Evolutionary conservation across 73 alveolate species (phyloP).

Genomic region (Tetrahymena thermophila): DNA sequence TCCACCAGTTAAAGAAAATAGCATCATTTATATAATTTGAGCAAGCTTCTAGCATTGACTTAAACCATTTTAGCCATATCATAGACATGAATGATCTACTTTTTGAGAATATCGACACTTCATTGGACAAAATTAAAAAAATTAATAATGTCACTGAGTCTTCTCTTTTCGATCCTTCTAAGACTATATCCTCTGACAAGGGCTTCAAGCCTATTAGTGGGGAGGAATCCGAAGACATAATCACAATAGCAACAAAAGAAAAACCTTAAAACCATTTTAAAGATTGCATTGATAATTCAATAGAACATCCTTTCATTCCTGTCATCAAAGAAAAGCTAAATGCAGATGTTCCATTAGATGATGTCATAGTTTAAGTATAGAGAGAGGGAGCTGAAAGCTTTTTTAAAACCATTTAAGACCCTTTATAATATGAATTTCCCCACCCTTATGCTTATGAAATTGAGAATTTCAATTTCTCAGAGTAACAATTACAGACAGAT

Average conservation of each 20-base stretch:
- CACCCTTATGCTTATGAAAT: slow-evolving; percentile 38
- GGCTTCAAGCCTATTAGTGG: neutral
- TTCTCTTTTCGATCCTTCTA: neutral
- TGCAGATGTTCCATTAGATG: slow-evolving; percentile 27
- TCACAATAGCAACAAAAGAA: neutral
- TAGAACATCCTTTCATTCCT: slow-evolving; percentile 20
- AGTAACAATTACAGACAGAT: neutral
- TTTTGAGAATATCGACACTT: neutral
- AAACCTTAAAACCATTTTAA: slow-evolving; percentile 20
- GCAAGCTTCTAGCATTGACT: neutral
- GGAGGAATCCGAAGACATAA: neutral
- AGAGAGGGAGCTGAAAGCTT: neutral
- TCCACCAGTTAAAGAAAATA: neutral
- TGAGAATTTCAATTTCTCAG: neutral
- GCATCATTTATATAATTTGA: neutral
- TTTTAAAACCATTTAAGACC: neutral
- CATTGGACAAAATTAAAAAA: neutral
- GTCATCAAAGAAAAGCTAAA: slow-evolving; percentile 4
- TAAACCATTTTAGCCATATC: neutral
- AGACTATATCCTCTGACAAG: neutral
- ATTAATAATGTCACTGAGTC: neutral
- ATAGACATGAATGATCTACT: neutral
- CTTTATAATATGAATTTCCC: slow-evolving; percentile 7
- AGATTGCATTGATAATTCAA: slow-evolving; percentile 3
- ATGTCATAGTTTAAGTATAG: slow-evolving; percentile 4